Evolutionary conservation across 73 alveolate genomes (phyloP), one percentile per base, ranked within the genome.

Genomic region (Durusdinium trenchii): DNA sequence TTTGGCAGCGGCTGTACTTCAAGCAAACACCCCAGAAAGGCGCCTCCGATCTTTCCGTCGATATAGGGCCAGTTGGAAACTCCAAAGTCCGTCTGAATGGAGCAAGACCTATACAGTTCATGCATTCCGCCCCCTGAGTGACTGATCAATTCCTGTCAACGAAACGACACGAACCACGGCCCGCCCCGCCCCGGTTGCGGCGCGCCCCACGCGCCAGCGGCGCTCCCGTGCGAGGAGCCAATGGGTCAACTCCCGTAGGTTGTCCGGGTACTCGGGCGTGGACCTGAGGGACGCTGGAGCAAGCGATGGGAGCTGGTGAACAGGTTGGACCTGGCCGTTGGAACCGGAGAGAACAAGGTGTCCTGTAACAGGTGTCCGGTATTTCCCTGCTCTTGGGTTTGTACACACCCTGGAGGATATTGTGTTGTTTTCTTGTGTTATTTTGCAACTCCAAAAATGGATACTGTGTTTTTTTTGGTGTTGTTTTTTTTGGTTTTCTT

Each of bases 221-320:
- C 64, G 32, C 94, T 94, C 99, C 84, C 84, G 62, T 45, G 99
- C 99, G 90, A 95, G 67, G 71, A 82, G 69, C 99, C 99, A 95
- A 36, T 81, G 95, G 36, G 94, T 81, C 50, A 95, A 78, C n/a
- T 95, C 99, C 36, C 86, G 99, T 62, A 95, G 46, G 52, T 95
- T 86, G 35, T 79, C 62, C 43, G 95, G 73, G 38, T 50, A 47
- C 52, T 93, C 93, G 40, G 92, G 99, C 28, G 28, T 51, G 64
- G 99, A 40, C 90, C 99, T 71, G 48, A 26, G 28, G 28, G 28
- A 36, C 38, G 84, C 84, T 26, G 45, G 45, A 71, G 43, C 38
- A 16, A 16, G 28, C 43, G 45, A 71, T 30, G 85, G 85, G 43
- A 38, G 28, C 46, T 38, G 50, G 45, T 38, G 23, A 71, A 30